These are phyloP conservation scores for Entophlyctis helioformis DNA, from an alignment of 192 early-diverging fungal species.

Conservation along the genomic window DNA sequence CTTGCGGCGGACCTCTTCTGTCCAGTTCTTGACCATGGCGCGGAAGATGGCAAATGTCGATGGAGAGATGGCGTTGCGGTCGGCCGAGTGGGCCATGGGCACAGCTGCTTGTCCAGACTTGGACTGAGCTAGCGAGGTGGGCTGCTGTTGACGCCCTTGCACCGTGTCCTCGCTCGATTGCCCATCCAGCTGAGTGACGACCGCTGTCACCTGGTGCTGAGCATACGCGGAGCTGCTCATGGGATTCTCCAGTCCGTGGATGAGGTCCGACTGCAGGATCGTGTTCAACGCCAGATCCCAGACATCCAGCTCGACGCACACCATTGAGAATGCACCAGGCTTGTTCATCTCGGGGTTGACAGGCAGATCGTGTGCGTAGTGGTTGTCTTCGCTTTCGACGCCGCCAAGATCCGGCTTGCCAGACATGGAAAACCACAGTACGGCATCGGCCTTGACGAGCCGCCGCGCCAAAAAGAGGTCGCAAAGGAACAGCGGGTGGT, in stretches of 20 bases:
- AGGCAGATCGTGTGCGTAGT: slow-evolving; percentile 37
- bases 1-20: slow-evolving; percentile 47
- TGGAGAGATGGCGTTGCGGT: slow-evolving; percentile 7
- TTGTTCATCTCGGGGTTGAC: slow-evolving; percentile 61
- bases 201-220: too few relatives aligned
- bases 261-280: slow-evolving; percentile 57
- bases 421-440: slow-evolving; percentile 84
- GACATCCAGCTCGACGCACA: slow-evolving; percentile 77
- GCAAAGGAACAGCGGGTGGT: slow-evolving; percentile 66
- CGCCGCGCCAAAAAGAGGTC: slow-evolving; percentile 78
- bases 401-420: slow-evolving; percentile 80
- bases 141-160: too few relatives aligned
- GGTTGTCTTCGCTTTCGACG: slow-evolving; percentile 66
- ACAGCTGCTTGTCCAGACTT: too few relatives aligned
- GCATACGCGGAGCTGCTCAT: too few relatives aligned
- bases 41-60: slow-evolving; percentile 67
- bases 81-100: too few relatives aligned
- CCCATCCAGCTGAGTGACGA: neutral
- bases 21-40: slow-evolving; percentile 68
- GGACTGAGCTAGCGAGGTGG: too few relatives aligned
- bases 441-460: slow-evolving; percentile 62
- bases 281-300: slow-evolving; percentile 74
- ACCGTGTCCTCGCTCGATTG: neutral
- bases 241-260: slow-evolving; percentile 75
- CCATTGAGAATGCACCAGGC: slow-evolving; percentile 63